Evolutionary conservation across 2,329 filamentous ascomycete genomes (phyloP).

Genomic region (Diaporthe citri): DNA sequence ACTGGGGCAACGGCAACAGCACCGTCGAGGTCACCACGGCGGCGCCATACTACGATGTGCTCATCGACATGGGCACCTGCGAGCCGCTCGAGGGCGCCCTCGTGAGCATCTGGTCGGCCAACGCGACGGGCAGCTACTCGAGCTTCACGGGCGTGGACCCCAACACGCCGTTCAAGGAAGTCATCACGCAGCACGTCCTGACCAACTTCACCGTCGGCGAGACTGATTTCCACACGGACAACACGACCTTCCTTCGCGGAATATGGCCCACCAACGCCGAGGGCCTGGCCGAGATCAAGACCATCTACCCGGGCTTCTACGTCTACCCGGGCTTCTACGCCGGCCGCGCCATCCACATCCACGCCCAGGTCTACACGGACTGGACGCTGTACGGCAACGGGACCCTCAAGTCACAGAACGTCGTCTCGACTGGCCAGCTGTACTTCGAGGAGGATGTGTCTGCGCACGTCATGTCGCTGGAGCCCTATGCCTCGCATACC

Average conservation of each 20-base stretch:
- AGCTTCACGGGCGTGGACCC: slow-evolving; percentile 18
- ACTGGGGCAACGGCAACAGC: neutral
- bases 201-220: slow-evolving; percentile 3
- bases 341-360: slow-evolving; percentile 25
- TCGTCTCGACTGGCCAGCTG: slow-evolving; percentile 15
- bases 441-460: slow-evolving; percentile 23
- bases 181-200: neutral
- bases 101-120: slow-evolving; percentile 32
- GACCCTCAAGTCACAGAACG: neutral
- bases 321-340: slow-evolving; percentile 31
- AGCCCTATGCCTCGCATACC: slow-evolving; percentile 12
- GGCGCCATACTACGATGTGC: slow-evolving; percentile 29
- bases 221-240: slow-evolving; percentile 27
- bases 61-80: slow-evolving; percentile 33
- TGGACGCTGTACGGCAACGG: slow-evolving; percentile 24
- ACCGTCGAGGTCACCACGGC: slow-evolving; percentile 24
- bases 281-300: slow-evolving; percentile 32
- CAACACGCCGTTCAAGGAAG: slow-evolving; percentile 12
- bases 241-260: slow-evolving; percentile 19
- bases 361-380: slow-evolving; percentile 29
- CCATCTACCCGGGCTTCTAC: slow-evolving; percentile 32
- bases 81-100: slow-evolving; percentile 31
- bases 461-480: slow-evolving; percentile 12
- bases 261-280: slow-evolving; percentile 27
- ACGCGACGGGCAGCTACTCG: slow-evolving; percentile 26